Conservation (phyloP, 225 moss, liverwort and hornwort genomes). For the Marchantia paleacea region DNA sequence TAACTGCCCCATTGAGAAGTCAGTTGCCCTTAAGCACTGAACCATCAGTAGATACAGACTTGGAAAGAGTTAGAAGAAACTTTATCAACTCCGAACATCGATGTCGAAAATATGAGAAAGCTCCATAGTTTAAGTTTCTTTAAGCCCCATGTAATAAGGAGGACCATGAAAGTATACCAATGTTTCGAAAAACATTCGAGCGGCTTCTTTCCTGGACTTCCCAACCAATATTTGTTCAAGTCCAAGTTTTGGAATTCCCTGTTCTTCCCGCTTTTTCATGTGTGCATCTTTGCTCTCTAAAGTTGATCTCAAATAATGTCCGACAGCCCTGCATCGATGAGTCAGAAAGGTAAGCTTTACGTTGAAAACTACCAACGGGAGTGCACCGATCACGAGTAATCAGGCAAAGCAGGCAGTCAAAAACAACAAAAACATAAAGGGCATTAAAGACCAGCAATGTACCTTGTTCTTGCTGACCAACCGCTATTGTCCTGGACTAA, state of each 20-base stretch:
- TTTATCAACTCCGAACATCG: no score
- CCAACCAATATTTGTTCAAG: conserved; percentile 80
- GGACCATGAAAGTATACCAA: conserved; percentile 45
- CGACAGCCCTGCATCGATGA: conserved; percentile 68
- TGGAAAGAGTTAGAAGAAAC: no score
- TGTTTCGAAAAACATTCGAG: conserved; percentile 96
- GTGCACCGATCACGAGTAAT: neutral
- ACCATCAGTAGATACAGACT: no score
- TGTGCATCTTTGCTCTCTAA: conserved; percentile 64
- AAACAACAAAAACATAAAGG: neutral
- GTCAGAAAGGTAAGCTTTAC: neutral
- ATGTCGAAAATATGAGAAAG: no score
- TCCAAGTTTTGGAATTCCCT: conserved; percentile 58
- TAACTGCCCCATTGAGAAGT: neutral
- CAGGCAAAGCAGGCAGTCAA: no score
- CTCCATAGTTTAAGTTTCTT: no score
- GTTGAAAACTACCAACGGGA: neutral
- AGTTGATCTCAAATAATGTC: conserved; percentile 76
- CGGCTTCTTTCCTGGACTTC: conserved; percentile 88
- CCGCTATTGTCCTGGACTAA: conserved; percentile 64
- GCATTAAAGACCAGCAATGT: neutral
- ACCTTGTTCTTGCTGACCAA: conserved; percentile 99
- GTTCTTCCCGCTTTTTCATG: conserved; percentile 45
- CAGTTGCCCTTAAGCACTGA: no score
- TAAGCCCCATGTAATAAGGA: neutral